Evolutionary conservation across 2,329 filamentous ascomycete species (phyloP).

Genomic region (Colletotrichum abscissum): DNA sequence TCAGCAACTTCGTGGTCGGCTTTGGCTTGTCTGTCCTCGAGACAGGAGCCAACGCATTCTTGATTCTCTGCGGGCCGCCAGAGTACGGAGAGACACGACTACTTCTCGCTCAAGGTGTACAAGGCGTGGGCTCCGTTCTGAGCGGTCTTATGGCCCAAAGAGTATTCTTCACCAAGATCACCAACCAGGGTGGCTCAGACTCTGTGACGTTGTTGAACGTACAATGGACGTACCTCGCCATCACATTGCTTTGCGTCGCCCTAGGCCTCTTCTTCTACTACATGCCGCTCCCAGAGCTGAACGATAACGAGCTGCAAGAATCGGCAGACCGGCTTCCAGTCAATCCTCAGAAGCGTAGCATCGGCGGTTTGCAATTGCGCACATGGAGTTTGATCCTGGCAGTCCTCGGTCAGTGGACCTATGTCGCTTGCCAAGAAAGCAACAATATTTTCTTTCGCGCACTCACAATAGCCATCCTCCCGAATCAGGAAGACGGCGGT

Average conservation of each 20-base stretch:
- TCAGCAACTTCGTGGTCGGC: slow-evolving; percentile 79
- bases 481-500: slow-evolving; percentile 39
- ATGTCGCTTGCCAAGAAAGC: slow-evolving; percentile 79
- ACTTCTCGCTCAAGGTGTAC: slow-evolving; percentile 79
- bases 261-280: slow-evolving; percentile 78
- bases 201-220: slow-evolving; percentile 74
- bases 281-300: slow-evolving; percentile 72
- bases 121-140: slow-evolving; percentile 79
- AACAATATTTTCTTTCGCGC: slow-evolving; percentile 70
- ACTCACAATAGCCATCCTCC: slow-evolving; percentile 58
- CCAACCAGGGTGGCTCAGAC: slow-evolving; percentile 41
- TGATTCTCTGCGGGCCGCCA: slow-evolving; percentile 77
- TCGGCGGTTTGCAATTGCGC: slow-evolving; percentile 62
- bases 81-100: slow-evolving; percentile 80
- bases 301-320: slow-evolving; percentile 64
- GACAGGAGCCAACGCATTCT: slow-evolving; percentile 82
- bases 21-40: slow-evolving; percentile 82
- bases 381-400: slow-evolving; percentile 74
- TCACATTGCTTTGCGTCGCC: slow-evolving; percentile 78
- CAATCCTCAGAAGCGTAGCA: slow-evolving; percentile 60
- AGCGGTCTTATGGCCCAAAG: slow-evolving; percentile 79
- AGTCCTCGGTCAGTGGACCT: slow-evolving; percentile 81
- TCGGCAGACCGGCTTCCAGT: slow-evolving; percentile 60
- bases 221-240: slow-evolving; percentile 88
- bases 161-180: slow-evolving; percentile 76